Evolutionary conservation across 1,284 basidiomycete genomes (phyloP).

Genomic region (Pyrrhoderma lamaoense): DNA sequence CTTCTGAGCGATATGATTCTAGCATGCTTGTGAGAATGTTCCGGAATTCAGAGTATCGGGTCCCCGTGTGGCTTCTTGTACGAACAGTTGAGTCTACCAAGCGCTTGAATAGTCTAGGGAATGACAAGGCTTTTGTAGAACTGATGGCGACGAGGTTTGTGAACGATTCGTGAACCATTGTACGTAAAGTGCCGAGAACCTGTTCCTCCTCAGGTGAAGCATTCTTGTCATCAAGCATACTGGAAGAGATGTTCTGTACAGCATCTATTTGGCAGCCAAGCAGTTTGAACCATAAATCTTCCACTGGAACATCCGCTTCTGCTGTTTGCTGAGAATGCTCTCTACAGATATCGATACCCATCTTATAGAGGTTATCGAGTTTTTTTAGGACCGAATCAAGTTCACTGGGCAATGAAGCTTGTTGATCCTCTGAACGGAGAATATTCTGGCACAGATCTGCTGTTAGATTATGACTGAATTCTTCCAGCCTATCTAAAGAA

Average conservation of each 20-base stretch:
- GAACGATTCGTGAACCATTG: constrained; percentile 82
- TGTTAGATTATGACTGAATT: constrained; percentile 52
- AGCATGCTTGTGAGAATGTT: constrained; percentile 90
- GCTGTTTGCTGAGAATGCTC: constrained; percentile 47
- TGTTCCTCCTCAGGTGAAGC: constrained; percentile 22
- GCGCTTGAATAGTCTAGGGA: constrained; percentile 87
- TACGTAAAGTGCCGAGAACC: constrained; percentile 43
- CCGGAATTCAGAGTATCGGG: constrained; percentile 89
- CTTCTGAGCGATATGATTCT: constrained; percentile 87
- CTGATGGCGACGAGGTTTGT: constrained; percentile 77
- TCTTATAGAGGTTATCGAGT: constrained; percentile 43
- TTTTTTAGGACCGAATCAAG: constrained; percentile 30
- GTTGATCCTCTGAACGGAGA: constrained; percentile 27
- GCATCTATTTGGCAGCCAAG: constrained; percentile 75
- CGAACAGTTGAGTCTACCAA: constrained; percentile 64
- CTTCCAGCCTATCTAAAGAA: constrained; percentile 62
- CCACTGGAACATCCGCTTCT: constrained; percentile 46
- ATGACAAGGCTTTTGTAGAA: constrained; percentile 62
- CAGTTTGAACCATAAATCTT: constrained; percentile 89
- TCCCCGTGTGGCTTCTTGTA: constrained; percentile 40
- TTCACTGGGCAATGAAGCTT: constrained; percentile 29
- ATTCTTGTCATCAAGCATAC: constrained; percentile 27
- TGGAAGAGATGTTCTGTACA: constrained; percentile 62
- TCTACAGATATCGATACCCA: constrained; percentile 61
- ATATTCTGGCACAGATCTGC: constrained; percentile 42